Evolutionary conservation across 129 eudicot species (phyloP).

Genomic region (Chrysanthemum lavandulifolium): DNA sequence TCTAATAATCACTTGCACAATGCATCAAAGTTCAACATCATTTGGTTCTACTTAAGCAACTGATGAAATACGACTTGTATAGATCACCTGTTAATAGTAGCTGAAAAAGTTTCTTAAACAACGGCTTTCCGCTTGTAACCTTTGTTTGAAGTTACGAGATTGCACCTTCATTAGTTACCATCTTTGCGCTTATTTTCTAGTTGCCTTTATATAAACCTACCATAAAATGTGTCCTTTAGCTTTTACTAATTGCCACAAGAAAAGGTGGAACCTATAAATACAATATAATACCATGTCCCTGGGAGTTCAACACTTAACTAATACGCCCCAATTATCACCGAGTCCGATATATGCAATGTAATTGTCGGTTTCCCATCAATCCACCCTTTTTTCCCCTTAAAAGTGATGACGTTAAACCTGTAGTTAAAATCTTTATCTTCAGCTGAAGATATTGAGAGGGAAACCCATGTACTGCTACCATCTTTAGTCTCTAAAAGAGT

Average conservation of each 20-base stretch:
- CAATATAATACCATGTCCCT: slow-evolving; percentile 64
- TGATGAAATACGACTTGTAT: neutral
- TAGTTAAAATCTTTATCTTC: slow-evolving; percentile 96
- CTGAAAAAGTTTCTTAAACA: slow-evolving; percentile 97
- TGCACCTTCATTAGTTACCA: slow-evolving; percentile 99
- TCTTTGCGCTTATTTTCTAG: slow-evolving; percentile 84
- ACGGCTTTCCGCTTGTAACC: slow-evolving; percentile 99
- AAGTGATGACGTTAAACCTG: slow-evolving; percentile 89
- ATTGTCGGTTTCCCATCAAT: slow-evolving; percentile 92
- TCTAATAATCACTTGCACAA: too few species aligned
- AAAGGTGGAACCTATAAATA: neutral
- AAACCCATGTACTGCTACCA: slow-evolving; percentile 87
- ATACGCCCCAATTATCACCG: slow-evolving; percentile 96
- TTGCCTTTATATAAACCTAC: slow-evolving; percentile 91
- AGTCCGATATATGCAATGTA: slow-evolving; percentile 75
- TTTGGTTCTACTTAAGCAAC: too few species aligned
- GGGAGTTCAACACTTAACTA: slow-evolving; percentile 93
- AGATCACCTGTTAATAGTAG: slow-evolving; percentile 90
- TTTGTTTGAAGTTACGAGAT: slow-evolving; percentile 81
- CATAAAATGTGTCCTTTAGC: slow-evolving; percentile 4
- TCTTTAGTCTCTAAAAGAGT: slow-evolving; percentile 96
- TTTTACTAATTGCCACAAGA: neutral
- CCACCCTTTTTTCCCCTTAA: slow-evolving; percentile 96
- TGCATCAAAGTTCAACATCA: too few species aligned
- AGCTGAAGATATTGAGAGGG: slow-evolving; percentile 84